Conservation (phyloP, 495 filamentous ascomycete genomes). For the Xylaria telfairii region DNA sequence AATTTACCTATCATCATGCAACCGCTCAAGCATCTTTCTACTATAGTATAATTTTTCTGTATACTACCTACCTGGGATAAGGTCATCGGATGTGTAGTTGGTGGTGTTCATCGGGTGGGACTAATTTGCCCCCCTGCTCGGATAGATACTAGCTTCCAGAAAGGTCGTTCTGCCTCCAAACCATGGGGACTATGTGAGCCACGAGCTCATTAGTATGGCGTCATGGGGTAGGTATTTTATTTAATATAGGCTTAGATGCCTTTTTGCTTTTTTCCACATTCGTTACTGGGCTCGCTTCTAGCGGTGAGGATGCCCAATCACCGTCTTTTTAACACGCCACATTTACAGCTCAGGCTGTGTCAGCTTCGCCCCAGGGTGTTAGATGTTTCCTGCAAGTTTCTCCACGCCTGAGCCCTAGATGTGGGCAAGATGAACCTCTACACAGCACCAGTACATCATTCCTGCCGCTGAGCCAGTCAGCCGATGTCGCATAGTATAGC, state of each 20-base stretch:
- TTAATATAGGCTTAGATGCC: constrained; percentile 8
- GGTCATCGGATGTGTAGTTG: not conserved
- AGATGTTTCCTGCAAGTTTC: not conserved
- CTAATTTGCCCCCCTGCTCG: not conserved
- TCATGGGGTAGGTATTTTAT: not conserved
- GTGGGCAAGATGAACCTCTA: not conserved
- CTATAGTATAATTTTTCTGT: not conserved
- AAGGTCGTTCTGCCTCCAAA: not conserved
- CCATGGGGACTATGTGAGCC: not conserved
- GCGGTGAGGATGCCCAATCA: not conserved
- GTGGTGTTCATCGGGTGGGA: not conserved
- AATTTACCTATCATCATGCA: not conserved
- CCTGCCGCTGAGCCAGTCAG: not conserved
- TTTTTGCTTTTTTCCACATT: constrained; percentile 13
- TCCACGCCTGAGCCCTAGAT: constrained; percentile 8
- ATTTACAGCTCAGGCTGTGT: not conserved
- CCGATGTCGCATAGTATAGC: not conserved
- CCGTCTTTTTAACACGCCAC: not conserved
- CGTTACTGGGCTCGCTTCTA: not conserved
- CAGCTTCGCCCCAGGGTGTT: constrained; percentile 6
- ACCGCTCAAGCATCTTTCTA: not conserved
- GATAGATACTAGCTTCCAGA: not conserved
- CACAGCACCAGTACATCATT: not conserved
- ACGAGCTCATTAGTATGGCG: not conserved
- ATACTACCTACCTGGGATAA: not conserved